These are phyloP conservation scores for Rhizophora mangle DNA, from an alignment of 345 rosid species.

Conservation along the genomic window DNA sequence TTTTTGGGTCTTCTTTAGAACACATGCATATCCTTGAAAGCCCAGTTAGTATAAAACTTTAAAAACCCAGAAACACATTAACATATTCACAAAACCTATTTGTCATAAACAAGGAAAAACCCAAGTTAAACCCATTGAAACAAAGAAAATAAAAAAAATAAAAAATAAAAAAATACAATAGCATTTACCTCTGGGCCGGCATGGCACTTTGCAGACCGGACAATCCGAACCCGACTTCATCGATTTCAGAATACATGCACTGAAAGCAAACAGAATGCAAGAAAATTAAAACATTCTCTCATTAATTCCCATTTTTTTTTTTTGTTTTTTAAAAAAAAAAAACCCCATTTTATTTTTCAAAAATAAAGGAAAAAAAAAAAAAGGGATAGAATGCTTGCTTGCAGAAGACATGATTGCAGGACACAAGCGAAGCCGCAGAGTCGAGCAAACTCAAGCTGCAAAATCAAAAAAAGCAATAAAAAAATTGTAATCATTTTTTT, in stretches of 20 bases:
- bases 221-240: conserved; percentile 74
- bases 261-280: conserved; percentile 22
- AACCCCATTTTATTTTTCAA: background rate
- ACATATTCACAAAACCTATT: no score
- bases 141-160: background rate
- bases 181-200: conserved; percentile 57
- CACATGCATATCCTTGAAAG: no score
- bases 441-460: conserved; percentile 73
- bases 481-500: no score
- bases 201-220: conserved; percentile 85
- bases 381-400: conserved; percentile 41
- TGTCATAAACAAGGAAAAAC: no score
- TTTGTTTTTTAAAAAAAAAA: no score
- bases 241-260: conserved; percentile 68
- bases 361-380: background rate
- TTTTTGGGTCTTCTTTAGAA: no score
- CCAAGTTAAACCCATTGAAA: background rate
- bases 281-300: background rate
- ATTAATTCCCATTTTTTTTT: no score
- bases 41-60: no score
- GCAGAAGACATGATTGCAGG: conserved; percentile 93
- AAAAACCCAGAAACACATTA: no score
- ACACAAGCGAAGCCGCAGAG: conserved; percentile 58
- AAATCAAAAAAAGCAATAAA: background rate
- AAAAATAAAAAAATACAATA: background rate